Base-by-base conservation (phyloP, 2,329 filamentous ascomycete species). In the Apiospora phragmitis region DNA sequence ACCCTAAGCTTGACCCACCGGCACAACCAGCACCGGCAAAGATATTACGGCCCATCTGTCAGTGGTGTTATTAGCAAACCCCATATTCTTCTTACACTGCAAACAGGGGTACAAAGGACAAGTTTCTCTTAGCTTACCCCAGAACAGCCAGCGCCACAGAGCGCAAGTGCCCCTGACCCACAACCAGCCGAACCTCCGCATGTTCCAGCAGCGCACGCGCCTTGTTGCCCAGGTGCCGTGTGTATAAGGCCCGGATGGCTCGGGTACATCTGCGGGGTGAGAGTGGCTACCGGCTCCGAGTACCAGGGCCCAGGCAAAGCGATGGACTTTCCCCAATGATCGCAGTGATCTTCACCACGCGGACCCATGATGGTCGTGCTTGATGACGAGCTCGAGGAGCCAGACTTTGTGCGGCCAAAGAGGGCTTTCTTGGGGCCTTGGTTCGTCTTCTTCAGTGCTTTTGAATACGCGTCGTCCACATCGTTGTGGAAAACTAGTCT, bases 401-500 rank as follows among this genome's bases (percentile, higher is more conserved):
- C 43, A 21, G 66, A 45, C n/a, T 68, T 68, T 42, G 49, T 47
- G 24, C 49, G 66, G 4, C 47, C 24, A 4, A 66, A 67, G 7
- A 70, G 18, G n/a, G 62, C 35, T 38, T 67, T 49, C 65, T 70
- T 70, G 4, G 65, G 62, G 4, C 62, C 65, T n/a, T 70, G 66
- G 45, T 21, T 70, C 16, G 69, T 42, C 18, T 68, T 67, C 66
- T 68, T 70, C 18, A 65, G 26, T 4, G 66, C 38, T n/a, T 65
- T 68, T 2, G 24, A 32, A 21, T 65, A 70, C 5, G 41, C 42
- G 41, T 67, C 66, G n/a, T 70, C 51, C 6, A 70, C 47, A 21
- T 70, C 66, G 32, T 70, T 70, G 49, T 68, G 65, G 69, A 70
- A 68, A 7, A 70, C 49, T n/a, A 70, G 29, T 21, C 69, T 51